Conservation (phyloP, 441 rosid genomes). For the Populus hybrid region DNA sequence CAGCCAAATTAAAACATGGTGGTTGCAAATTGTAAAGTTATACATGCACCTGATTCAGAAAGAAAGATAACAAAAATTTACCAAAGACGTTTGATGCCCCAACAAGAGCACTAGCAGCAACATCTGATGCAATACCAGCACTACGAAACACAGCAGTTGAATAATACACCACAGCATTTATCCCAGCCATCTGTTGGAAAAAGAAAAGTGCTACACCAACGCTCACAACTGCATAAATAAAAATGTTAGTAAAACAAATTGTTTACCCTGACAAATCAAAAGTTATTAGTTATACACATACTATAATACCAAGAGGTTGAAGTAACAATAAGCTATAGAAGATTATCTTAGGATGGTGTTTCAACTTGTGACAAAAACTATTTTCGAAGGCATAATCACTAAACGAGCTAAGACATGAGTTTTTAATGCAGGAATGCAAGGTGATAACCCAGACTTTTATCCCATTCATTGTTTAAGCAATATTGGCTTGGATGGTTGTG, state of each 20-base stretch:
- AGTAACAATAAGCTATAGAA: not conserved
- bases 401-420: not conserved
- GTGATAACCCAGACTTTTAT: not conserved
- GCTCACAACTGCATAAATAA: constrained; percentile 73
- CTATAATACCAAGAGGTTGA: not conserved
- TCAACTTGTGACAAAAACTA: not conserved
- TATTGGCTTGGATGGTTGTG: not conserved
- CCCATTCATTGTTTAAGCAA: not conserved
- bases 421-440: not conserved
- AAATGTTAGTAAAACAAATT: constrained; percentile 8
- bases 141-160: constrained; percentile 94
- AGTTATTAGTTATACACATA: constrained; percentile 3
- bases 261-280: not conserved
- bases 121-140: constrained; percentile 89
- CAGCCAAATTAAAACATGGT: not conserved
- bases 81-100: constrained; percentile 98
- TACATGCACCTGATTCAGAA: not conserved
- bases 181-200: constrained; percentile 98
- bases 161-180: constrained; percentile 98
- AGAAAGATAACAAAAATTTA: constrained; percentile 21
- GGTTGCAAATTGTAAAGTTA: constrained; percentile 1
- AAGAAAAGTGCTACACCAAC: constrained; percentile 97
- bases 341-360: not conserved
- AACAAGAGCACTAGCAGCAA: constrained; percentile 98
- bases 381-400: not conserved